Conservation (phyloP, 805 yeast species). For the Ogataea paradorogensis region DNA sequence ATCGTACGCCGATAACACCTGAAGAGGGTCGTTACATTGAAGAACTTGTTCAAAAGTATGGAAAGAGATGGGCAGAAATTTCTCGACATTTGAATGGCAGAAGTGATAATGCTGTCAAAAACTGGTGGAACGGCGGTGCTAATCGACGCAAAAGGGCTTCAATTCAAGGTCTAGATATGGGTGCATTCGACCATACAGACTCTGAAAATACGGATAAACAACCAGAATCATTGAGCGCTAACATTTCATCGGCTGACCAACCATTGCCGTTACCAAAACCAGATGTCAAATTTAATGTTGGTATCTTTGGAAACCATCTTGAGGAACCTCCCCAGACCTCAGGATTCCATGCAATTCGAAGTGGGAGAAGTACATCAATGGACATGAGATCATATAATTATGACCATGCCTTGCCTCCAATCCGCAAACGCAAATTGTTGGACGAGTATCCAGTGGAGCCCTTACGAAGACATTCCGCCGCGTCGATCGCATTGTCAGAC, state of each 20-base stretch:
- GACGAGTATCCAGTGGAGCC: slow-evolving; percentile 26
- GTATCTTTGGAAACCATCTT: slow-evolving; percentile 14
- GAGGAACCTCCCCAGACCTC: slow-evolving; percentile 12
- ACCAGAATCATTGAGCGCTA: neutral
- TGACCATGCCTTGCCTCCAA: slow-evolving; percentile 19
- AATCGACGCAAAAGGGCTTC: slow-evolving; percentile 67
- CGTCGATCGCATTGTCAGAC: slow-evolving; percentile 22
- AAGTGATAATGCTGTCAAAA: slow-evolving; percentile 86
- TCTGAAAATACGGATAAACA: neutral
- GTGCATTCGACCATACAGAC: slow-evolving; percentile 11
- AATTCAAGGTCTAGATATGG: slow-evolving; percentile 23
- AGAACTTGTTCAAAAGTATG: slow-evolving; percentile 71
- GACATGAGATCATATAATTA: slow-evolving; percentile 19
- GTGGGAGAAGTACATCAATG: slow-evolving; percentile 25
- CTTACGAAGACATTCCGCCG: slow-evolving; percentile 33
- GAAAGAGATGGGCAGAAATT: slow-evolving; percentile 92
- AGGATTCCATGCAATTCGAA: slow-evolving; percentile 16
- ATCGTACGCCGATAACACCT: slow-evolving; percentile 75
- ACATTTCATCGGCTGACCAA: neutral
- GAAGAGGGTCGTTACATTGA: slow-evolving; percentile 85
- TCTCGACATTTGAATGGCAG: slow-evolving; percentile 85
- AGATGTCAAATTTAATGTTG: slow-evolving; percentile 19
- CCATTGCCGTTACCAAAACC: slow-evolving; percentile 5
- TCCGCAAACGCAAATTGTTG: slow-evolving; percentile 27
- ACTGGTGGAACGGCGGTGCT: slow-evolving; percentile 97